These are phyloP conservation scores for Amanita rimosa DNA, from an alignment of 768 basidiomycete genomes.

Conservation along the genomic window DNA sequence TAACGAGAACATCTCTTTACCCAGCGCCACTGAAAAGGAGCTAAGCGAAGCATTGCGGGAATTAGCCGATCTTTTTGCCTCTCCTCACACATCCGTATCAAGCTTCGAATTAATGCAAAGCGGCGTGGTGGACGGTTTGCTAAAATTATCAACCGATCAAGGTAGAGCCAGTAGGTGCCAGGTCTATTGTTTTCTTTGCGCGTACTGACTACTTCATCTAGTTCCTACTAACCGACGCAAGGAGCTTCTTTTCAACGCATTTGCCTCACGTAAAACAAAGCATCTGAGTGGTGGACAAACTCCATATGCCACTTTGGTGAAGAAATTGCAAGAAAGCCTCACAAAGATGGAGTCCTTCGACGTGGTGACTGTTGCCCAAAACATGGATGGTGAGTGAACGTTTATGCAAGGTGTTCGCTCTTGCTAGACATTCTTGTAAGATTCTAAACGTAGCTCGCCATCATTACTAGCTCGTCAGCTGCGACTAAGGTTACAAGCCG, in stretches of 20 bases:
- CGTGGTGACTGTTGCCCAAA: slow-evolving; percentile 80
- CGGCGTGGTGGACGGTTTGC: slow-evolving; percentile 79
- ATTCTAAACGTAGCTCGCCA: slow-evolving; percentile 85
- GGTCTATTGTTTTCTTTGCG: slow-evolving; percentile 13
- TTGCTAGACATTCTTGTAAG: slow-evolving; percentile 23
- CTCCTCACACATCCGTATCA: slow-evolving; percentile 70
- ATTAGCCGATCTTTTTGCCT: slow-evolving; percentile 73
- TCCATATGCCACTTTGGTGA: slow-evolving; percentile 72
- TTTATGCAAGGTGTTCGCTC: slow-evolving; percentile 1
- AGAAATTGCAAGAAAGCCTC: slow-evolving; percentile 91
- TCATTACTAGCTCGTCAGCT: slow-evolving; percentile 88
- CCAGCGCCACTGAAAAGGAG: slow-evolving; percentile 50
- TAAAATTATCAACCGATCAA: slow-evolving; percentile 70
- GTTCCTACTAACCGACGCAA: slow-evolving; percentile 58
- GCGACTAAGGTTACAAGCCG: slow-evolving; percentile 80
- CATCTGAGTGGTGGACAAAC: slow-evolving; percentile 33
- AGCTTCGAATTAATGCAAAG: slow-evolving; percentile 95
- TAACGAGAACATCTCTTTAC: slow-evolving; percentile 50
- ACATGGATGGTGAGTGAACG: slow-evolving; percentile 54
- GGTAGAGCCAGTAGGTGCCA: slow-evolving; percentile 36
- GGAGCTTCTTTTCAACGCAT: slow-evolving; percentile 70
- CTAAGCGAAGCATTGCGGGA: slow-evolving; percentile 52
- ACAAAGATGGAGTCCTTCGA: slow-evolving; percentile 95
- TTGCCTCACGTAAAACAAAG: slow-evolving; percentile 45
- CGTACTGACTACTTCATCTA: slow-evolving; percentile 15